Evolutionary conservation across 1,284 basidiomycete species (phyloP).

Genomic region (Hortiboletus rubellus): DNA sequence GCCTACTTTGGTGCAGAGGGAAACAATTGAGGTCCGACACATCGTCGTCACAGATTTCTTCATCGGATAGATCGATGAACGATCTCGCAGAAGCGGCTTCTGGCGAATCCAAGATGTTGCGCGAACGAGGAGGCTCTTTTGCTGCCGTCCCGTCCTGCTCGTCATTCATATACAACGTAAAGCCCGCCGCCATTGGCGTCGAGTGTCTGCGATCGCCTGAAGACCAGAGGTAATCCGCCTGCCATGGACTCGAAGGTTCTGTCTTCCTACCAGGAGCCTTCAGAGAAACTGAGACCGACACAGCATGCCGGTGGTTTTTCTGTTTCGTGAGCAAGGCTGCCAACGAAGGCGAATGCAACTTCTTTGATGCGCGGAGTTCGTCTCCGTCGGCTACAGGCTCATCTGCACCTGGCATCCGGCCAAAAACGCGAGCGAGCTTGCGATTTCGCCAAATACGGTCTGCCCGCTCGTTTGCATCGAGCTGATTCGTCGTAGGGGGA

Average conservation of each 20-base stretch:
- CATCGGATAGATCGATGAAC: constrained; percentile 70
- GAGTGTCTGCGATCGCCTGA: constrained; percentile 51
- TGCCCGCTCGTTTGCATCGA: constrained; percentile 65
- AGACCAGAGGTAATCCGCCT: constrained; percentile 19
- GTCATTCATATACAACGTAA: constrained; percentile 32
- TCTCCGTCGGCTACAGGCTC: constrained; percentile 34
- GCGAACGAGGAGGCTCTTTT: constrained; percentile 4
- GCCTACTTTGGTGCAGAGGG: constrained; percentile 12
- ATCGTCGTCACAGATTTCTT: constrained; percentile 39
- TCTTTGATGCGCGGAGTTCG: constrained; percentile 26
- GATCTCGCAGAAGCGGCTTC: constrained; percentile 45
- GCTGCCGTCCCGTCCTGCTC: constrained; percentile 2
- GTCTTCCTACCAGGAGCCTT: constrained; percentile 18
- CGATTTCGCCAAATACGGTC: constrained; percentile 70
- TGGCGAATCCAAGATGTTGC: constrained; percentile 8
- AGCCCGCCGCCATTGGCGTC: constrained; percentile 43
- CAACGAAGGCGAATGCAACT: constrained; percentile 25
- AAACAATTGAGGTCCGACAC: constrained; percentile 16
- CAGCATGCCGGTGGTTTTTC: constrained; percentile 40
- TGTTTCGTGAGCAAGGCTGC: constrained; percentile 29
- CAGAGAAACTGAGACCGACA: constrained; percentile 41
- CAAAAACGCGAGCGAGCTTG: constrained; percentile 79
- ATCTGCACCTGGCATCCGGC: constrained; percentile 55
- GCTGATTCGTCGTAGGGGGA: constrained; percentile 66
- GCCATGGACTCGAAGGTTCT: constrained; percentile 32